Conservation (phyloP, 2,329 filamentous ascomycete species). For the Trichoderma gracile region DNA sequence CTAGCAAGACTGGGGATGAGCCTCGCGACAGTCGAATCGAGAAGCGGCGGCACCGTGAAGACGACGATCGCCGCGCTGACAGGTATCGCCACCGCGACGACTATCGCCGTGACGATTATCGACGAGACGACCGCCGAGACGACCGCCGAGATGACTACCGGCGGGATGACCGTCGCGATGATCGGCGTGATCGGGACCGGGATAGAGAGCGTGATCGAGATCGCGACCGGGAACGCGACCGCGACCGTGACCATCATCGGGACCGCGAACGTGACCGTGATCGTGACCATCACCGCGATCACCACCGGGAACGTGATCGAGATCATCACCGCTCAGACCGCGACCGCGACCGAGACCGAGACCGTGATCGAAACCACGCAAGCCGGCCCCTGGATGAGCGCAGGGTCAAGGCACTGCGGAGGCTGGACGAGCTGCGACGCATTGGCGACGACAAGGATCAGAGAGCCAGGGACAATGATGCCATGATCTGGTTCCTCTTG, state of each 20-base stretch:
- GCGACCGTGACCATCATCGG: slow-evolving; percentile 27
- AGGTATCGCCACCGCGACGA: slow-evolving; percentile 43
- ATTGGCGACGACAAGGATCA: slow-evolving; percentile 54
- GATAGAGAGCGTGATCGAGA: slow-evolving; percentile 26
- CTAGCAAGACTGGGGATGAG: slow-evolving; percentile 42
- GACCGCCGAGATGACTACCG: slow-evolving; percentile 31
- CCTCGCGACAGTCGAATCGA: slow-evolving; percentile 40
- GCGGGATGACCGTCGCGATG: slow-evolving; percentile 25
- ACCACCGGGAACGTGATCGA: slow-evolving; percentile 37
- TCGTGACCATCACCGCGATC: slow-evolving; percentile 33
- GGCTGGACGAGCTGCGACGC: slow-evolving; percentile 46
- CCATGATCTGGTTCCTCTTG: slow-evolving; percentile 52
- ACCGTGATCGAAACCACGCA: slow-evolving; percentile 37
- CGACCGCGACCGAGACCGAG: slow-evolving; percentile 41
- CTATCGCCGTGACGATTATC: slow-evolving; percentile 34
- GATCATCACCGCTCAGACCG: slow-evolving; percentile 32
- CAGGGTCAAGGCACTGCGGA: slow-evolving; percentile 44
- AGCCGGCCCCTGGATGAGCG: slow-evolving; percentile 43
- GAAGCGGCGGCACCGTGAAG: slow-evolving; percentile 36
- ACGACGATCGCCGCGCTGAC: slow-evolving; percentile 38
- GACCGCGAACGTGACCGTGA: slow-evolving; percentile 33
- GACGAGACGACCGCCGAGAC: slow-evolving; percentile 32
- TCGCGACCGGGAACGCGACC: slow-evolving; percentile 29
- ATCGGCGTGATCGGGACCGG: slow-evolving; percentile 27
- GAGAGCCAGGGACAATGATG: slow-evolving; percentile 48